Evolutionary conservation across 768 basidiomycete species (phyloP), one percentile per base, ranked within the genome.

Genomic region (Amanita rubescens): DNA sequence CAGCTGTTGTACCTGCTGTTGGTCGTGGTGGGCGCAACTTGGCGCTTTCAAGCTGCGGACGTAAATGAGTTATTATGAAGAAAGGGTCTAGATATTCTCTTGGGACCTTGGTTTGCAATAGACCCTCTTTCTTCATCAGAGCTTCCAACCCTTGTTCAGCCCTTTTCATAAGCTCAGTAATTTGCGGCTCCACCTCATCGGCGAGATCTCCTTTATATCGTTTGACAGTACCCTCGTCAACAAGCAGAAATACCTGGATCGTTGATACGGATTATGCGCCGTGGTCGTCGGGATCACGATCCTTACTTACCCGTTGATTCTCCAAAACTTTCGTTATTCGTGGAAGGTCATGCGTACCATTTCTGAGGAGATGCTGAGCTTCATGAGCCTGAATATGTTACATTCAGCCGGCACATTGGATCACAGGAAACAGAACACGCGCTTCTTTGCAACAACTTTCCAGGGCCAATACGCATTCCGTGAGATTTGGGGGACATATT

Each of bases 401-500:
- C 11, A 27, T 7, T 27, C 33, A 42, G 22, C 45, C 38, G 35
- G 3, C 59, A 44, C 57, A 44, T 39, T 48, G 47, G 2, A 41
- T 37, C 2, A 46, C 35, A 14, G n/a, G 37, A 22, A 19, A 51
- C 7, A 8, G 43, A 22, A 35, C 56, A 51, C 69, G 49, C 55
- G 81, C 85, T 80, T 89, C 84, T 64, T 88, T 84, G 61, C 86
- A 90, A 59, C 87, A 89, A 59, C 88, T 85, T 60, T 89, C 85
- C 78, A 90, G 81, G 0, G 84, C 82, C 58, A 77, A 70, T 3
- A 90, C 88, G 61, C 88, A 89, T 67, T 89, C 88, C 49, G 75
- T 76, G 15, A 90, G 71, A 65, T 81, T 81, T 0, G 81, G 85
- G 3, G 86, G 86, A 60, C 86, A 90, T 53, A 77, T 74, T 0